A percentile compares a stretch with the other conserved stretches of the same genome.
phyloP scores from a whole-genome alignment of 345 rosid genomes.

The Hypericum androsaemum region DNA sequence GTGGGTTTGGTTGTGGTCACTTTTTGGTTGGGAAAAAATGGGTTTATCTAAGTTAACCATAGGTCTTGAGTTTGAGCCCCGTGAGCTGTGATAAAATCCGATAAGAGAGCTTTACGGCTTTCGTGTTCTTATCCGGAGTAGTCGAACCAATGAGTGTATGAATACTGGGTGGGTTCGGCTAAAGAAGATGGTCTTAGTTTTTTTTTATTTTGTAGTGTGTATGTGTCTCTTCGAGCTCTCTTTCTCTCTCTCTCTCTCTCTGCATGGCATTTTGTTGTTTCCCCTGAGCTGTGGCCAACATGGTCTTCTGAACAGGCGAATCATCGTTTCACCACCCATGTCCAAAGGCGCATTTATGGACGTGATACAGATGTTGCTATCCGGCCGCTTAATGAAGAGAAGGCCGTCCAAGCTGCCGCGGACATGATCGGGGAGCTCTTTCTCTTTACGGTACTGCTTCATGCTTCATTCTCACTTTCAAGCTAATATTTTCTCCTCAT shows the following conservation, averaged over 20 bases:
- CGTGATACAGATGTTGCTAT: slow-evolving; percentile 1
- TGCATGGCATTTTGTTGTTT: background rate
- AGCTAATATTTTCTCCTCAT: background rate
- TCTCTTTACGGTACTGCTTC: background rate
- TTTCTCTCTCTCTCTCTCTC: background rate
- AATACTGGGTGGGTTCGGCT: too few relatives aligned
- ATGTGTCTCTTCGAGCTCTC: background rate
- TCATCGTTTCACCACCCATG: slow-evolving; percentile 2
- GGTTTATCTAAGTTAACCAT: too few relatives aligned
- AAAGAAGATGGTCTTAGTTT: too few relatives aligned
- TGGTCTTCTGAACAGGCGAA: background rate
- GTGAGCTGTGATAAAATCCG: too few relatives aligned
- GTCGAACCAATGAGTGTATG: too few relatives aligned
- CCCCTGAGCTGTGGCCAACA: background rate
- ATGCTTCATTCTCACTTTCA: background rate
- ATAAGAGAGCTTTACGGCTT: too few relatives aligned
- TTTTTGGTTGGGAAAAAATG: too few relatives aligned
- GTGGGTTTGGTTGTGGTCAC: too few relatives aligned
- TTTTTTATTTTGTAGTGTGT: too few relatives aligned
- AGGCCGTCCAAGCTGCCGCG: slow-evolving; percentile 1
- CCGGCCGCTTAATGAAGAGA: slow-evolving; percentile 1
- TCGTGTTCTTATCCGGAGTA: too few relatives aligned
- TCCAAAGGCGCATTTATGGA: slow-evolving; percentile 1
- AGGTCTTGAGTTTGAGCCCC: too few relatives aligned
- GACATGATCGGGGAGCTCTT: slow-evolving; percentile 1